Conservation (phyloP, 73 alveolate species). For the Breviolum minutum region DNA sequence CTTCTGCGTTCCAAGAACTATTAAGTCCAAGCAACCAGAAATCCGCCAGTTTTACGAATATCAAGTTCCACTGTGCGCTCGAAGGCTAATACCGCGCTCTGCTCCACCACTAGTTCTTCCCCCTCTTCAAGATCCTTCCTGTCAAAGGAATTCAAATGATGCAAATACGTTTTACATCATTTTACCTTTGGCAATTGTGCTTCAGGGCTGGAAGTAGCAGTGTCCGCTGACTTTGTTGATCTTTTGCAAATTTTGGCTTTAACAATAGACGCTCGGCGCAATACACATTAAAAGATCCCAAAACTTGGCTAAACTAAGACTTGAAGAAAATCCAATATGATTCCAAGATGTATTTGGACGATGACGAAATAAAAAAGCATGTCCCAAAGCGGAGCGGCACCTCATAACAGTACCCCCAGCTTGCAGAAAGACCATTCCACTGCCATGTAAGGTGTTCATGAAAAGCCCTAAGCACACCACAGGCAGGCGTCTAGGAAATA, state of each 20-base stretch:
- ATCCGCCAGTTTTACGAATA: conserved; percentile 54
- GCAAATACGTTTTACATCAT: background rate
- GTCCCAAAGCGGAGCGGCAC: background rate
- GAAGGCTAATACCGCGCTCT: conserved; percentile 19
- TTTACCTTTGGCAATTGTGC: background rate
- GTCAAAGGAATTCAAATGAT: background rate
- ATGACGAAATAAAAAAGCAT: no score
- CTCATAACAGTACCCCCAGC: conserved; percentile 84
- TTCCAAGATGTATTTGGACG: no score
- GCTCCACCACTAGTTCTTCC: conserved; percentile 72
- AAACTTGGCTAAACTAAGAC: no score
- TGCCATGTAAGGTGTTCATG: conserved; percentile 61
- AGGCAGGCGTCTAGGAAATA: no score
- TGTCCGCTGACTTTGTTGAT: no score
- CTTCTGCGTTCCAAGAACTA: no score
- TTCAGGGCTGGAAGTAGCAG: no score
- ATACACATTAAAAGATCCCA: no score
- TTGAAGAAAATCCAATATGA: no score
- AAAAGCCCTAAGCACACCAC: conserved; percentile 16
- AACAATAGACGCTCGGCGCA: no score
- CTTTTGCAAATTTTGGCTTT: no score
- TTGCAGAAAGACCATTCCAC: conserved; percentile 44
- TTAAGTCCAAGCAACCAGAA: background rate
- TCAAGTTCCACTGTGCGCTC: conserved; percentile 63
- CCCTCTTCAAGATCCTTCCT: conserved; percentile 62